Conservation (phyloP, 352 stramenopile species). For the Blastocystis sp. region DNA sequence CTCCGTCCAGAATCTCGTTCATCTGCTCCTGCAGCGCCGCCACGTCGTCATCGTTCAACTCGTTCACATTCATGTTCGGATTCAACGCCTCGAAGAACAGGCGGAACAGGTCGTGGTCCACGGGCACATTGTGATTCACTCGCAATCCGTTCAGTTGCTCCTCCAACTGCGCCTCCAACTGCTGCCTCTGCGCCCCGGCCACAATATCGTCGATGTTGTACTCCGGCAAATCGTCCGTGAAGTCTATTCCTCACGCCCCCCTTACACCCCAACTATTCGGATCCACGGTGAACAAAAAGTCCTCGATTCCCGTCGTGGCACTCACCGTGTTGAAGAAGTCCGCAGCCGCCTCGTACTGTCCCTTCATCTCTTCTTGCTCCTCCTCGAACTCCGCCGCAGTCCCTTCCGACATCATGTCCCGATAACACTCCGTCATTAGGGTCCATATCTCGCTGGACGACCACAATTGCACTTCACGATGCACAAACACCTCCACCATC, state of each 20-base stretch:
- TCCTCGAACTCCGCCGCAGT: neutral
- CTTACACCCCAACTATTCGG: neutral
- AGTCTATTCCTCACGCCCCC: constrained; percentile 10
- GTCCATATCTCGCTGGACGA: neutral
- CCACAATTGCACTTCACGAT: constrained; percentile 25
- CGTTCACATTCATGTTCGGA: constrained; percentile 43
- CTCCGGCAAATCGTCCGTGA: constrained; percentile 19
- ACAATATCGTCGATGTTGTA: constrained; percentile 28
- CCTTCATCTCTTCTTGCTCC: neutral
- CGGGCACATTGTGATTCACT: constrained; percentile 38
- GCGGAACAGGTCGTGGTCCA: constrained; percentile 45
- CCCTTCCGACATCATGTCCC: neutral
- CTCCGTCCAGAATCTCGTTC: constrained; percentile 33
- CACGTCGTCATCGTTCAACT: constrained; percentile 58
- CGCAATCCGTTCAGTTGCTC: constrained; percentile 27
- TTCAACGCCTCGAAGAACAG: constrained; percentile 56
- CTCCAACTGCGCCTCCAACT: constrained; percentile 26
- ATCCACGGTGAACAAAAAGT: constrained; percentile 36
- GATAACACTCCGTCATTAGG: constrained; percentile 28
- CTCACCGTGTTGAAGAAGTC: constrained; percentile 31
- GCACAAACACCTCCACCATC: constrained; percentile 16
- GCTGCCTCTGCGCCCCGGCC: neutral
- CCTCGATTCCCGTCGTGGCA: constrained; percentile 13
- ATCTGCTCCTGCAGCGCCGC: constrained; percentile 53
- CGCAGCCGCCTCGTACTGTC: neutral